phyloP scores from a whole-genome alignment of 1,139 yeast species.

The Debaryomyces psychrophilus region DNA sequence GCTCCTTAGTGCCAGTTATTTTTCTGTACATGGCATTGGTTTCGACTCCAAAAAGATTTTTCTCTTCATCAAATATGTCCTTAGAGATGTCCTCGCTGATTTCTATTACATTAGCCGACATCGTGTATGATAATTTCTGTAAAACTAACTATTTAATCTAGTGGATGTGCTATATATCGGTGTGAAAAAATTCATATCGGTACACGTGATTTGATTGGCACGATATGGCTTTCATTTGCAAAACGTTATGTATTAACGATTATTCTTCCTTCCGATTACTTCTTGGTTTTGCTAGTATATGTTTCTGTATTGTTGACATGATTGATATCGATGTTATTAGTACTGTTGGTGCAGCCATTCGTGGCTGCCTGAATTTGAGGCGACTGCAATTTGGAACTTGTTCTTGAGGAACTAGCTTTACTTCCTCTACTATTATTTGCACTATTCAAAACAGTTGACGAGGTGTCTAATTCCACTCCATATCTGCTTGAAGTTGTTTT shows the following conservation, averaged over 20 bases:
- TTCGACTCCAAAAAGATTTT: conserved; percentile 12
- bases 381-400: conserved; percentile 10
- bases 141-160: not conserved
- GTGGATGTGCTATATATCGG: not conserved
- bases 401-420: conserved; percentile 14
- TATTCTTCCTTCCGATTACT: not conserved
- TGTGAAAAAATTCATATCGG: not conserved
- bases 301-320: not conserved
- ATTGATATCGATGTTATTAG: not conserved
- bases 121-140: not conserved
- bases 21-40: conserved; percentile 10
- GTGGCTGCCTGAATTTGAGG: conserved; percentile 11
- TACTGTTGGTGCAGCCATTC: not conserved
- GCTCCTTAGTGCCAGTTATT: not conserved
- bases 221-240: not conserved
- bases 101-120: conserved; percentile 5
- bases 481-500: conserved; percentile 27
- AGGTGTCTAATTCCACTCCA: conserved; percentile 31
- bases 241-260: not conserved
- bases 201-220: conserved; percentile 6
- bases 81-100: conserved; percentile 9
- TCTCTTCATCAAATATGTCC: conserved; percentile 10
- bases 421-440: conserved; percentile 26
- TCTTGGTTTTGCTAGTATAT: not conserved
- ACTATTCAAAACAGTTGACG: conserved; percentile 22